Base-by-base conservation (phyloP, 2,329 filamentous ascomycete species). In the Trichophyton simii region DNA sequence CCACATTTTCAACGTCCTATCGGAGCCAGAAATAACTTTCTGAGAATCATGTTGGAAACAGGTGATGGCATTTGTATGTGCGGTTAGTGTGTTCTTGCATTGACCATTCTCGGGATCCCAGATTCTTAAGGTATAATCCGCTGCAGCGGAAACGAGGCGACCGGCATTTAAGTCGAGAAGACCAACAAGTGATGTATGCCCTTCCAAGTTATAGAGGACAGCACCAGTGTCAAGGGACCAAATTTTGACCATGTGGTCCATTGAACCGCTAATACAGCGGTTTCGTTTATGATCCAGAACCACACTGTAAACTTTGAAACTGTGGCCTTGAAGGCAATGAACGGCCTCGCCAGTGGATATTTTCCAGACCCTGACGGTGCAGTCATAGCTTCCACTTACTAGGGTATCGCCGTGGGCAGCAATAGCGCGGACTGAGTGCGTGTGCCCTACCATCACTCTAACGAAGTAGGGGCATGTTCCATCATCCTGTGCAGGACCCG, bases 1-100 rank as follows among this genome's bases (percentile, higher is more conserved):
- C 94, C 94, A 99, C 89, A 99, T 95, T 79, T 99, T 99, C 65
- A 99, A 80, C 2, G 90, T 96, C 69, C 92, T 86, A 73, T 99
- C 94, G 63, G 90, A 96, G 61, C 94, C 94, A 46, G 89, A 95
- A 62, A 99, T 96, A 38, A 99, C 91, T 72, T 99, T 99, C 66
- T 91, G 88, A 0, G 87, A 90, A 71, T 99, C 94, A 68, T 99
- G 94, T 74, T 99, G 94, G 75, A 99, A 99, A 74, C 94, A 99
- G 3, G 94, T 99, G 66, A 99, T 99, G 22, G 94, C 94, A 41
- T 92, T 94, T 0, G 92, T 97, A 70, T 99, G 94, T 0, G 94
- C 94, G 67, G 87, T 92, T 62, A 99, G 79, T 9, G 88, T 92
- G 70, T 87, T 91, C 72, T 90, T 91, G 74, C 94, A 97, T 66